Conservation (phyloP, 2,329 filamentous ascomycete species). For the Neonectria hederae region DNA sequence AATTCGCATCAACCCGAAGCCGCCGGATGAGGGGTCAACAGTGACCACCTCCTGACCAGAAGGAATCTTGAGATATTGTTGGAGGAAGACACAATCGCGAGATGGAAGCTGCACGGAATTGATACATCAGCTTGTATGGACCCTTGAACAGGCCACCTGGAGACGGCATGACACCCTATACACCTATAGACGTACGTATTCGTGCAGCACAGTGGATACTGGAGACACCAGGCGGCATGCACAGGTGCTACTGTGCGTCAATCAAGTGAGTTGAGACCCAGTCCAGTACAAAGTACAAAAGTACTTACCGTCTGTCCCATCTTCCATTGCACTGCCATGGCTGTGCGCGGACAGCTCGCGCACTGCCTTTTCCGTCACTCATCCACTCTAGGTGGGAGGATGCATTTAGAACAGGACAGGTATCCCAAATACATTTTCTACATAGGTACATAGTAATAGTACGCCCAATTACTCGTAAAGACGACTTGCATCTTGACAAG, state of each 20-base stretch:
- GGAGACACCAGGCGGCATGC: constrained; percentile 3
- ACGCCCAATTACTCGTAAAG: background rate
- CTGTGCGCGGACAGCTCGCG: background rate
- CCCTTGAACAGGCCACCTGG: constrained; percentile 21
- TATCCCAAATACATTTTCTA: background rate
- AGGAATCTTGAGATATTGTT: background rate
- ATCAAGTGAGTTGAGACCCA: background rate
- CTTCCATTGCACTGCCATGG: constrained; percentile 5
- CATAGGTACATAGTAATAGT: too few relatives aligned
- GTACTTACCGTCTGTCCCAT: too few relatives aligned
- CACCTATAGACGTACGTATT: constrained; percentile 11
- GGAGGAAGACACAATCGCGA: constrained; percentile 1
- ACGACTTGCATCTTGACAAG: background rate
- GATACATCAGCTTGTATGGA: constrained; percentile 17
- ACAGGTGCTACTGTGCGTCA: constrained; percentile 14
- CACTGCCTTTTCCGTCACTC: background rate
- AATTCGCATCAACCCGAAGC: constrained; percentile 2
- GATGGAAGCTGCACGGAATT: constrained; percentile 2
- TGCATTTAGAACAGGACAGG: background rate
- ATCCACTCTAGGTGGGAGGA: background rate
- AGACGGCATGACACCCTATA: constrained; percentile 22
- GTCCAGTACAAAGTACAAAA: too few relatives aligned
- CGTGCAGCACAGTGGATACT: constrained; percentile 11
- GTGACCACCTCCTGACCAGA: background rate
- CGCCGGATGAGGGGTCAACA: background rate